Evolutionary conservation across 768 basidiomycete species (phyloP), one percentile per base, ranked within the genome.

Genomic region (Gelatoporia subvermispora): DNA sequence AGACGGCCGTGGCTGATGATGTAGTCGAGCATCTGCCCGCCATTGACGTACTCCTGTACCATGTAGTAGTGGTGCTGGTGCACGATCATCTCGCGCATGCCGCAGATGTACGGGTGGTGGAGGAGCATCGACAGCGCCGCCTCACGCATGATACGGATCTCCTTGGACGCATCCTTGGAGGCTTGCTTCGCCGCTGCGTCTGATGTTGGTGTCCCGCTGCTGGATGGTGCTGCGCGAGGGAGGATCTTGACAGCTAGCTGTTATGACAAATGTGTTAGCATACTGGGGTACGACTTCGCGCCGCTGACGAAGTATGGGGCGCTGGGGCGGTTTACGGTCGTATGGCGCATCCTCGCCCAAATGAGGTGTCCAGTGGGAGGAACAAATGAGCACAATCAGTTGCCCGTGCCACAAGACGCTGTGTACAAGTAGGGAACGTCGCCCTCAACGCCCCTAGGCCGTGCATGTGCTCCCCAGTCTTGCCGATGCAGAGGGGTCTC

Each of bases 11-110:
- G 96, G 60, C 89, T 89, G 71, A 99, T 99, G 72, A 99, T 98
- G 67, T 95, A 99, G 77, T 99, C 96, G 56, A 99, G 82, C 92
- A 99, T 93, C 75, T 99, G 96, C 0, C 96, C 96, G 25, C 96
- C 96, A 58, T 93, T 95, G 68, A 98, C 91, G 66, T 96, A 97
- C 67, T 99, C 96, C 65, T 89, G 93, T 9, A 97, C 91, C 93
- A 99, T 97, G 75, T 98, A 99, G 72, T 98, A 97, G 69, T 99
- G 94, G 60, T 99, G 86, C 52, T 91, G 89, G 70, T 97, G 95
- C 21, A 93, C 75, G 64, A 97, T 92, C 88, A 99, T 93, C 72
- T 95, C 93, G 57, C 92, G 87, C 95, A 98, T 99, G 48, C 96
- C 96, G 65, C 95, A 97, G 64, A 99, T 91, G 68, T 98, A 97